phyloP scores from a whole-genome alignment of 2,329 filamentous ascomycete species.

The Claviceps sp. region DNA sequence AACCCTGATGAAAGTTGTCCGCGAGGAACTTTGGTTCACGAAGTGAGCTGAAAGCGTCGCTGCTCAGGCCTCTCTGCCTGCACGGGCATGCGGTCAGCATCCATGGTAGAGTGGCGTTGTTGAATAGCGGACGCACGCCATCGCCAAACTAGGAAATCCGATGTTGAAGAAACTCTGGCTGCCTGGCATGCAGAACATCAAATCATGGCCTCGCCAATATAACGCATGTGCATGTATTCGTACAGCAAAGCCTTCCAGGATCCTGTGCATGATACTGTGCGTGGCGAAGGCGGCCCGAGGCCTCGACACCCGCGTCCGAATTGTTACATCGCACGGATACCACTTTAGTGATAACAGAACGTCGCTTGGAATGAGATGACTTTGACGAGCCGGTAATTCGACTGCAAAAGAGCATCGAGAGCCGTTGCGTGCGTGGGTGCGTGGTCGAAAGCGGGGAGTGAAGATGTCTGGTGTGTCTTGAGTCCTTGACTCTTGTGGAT shows the following conservation, averaged over 20 bases:
- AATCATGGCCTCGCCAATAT: neutral
- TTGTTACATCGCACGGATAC: neutral
- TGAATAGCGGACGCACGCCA: neutral
- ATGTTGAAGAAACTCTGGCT: neutral
- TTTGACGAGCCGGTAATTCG: neutral
- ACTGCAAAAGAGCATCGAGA: neutral
- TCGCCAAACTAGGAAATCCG: constrained; percentile 3
- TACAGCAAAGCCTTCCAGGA: neutral
- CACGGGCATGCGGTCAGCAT: neutral
- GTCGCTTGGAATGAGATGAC: neutral
- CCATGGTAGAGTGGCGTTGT: neutral
- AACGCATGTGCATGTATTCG: neutral
- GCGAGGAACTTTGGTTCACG: neutral
- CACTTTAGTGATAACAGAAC: neutral
- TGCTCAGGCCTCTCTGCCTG: neutral
- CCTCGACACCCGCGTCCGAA: neutral
- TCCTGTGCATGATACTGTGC: neutral
- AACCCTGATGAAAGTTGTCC: neutral
- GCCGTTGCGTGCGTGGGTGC: neutral
- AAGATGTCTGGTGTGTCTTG: neutral
- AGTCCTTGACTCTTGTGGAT: neutral
- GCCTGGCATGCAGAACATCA: neutral
- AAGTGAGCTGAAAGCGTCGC: neutral
- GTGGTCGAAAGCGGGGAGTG: neutral
- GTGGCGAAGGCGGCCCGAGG: no score